Percentiles rank a stretch among this genome's conserved stretches.
These are phyloP conservation scores for Synchytrium microbalum DNA, from an alignment of 371 early-diverging fungal genomes.

Conservation along the genomic window DNA sequence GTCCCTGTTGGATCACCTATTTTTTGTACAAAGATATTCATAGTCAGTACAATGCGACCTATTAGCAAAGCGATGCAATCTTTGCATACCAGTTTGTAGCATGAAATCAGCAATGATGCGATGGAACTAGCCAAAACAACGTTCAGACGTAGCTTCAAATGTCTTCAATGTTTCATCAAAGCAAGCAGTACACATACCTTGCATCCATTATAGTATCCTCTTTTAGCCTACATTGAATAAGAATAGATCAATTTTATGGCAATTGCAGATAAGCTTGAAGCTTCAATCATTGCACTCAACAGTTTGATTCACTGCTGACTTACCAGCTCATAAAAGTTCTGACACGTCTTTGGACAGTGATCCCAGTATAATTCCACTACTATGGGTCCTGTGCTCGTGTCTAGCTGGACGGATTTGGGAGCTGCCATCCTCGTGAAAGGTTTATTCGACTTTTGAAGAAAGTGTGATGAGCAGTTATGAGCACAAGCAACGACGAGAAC, in stretches of 20 bases:
- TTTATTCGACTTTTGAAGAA: too few species aligned
- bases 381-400: slow-evolving; percentile 29
- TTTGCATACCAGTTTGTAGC: background rate
- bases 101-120: slow-evolving; percentile 23
- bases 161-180: background rate
- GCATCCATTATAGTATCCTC: slow-evolving; percentile 31
- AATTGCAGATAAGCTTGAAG: background rate
- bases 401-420: slow-evolving; percentile 20
- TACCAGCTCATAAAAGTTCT: slow-evolving; percentile 32
- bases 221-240: slow-evolving; percentile 19
- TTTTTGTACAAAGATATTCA: background rate
- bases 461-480: too few species aligned
- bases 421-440: too few species aligned
- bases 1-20: slow-evolving; percentile 6
- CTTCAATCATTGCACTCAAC: slow-evolving; percentile 6
- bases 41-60: slow-evolving; percentile 15
- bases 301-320: background rate
- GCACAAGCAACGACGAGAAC: too few species aligned
- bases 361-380: slow-evolving; percentile 41
- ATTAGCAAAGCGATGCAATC: too few species aligned
- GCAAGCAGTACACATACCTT: background rate
- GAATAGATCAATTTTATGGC: slow-evolving; percentile 1
- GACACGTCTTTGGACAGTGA: slow-evolving; percentile 32
- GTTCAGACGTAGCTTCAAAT: background rate
- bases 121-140: slow-evolving; percentile 20